These are phyloP conservation scores for Phaeosphaeria sp. DNA, from an alignment of 2,329 filamentous ascomycete genomes.

Conservation along the genomic window DNA sequence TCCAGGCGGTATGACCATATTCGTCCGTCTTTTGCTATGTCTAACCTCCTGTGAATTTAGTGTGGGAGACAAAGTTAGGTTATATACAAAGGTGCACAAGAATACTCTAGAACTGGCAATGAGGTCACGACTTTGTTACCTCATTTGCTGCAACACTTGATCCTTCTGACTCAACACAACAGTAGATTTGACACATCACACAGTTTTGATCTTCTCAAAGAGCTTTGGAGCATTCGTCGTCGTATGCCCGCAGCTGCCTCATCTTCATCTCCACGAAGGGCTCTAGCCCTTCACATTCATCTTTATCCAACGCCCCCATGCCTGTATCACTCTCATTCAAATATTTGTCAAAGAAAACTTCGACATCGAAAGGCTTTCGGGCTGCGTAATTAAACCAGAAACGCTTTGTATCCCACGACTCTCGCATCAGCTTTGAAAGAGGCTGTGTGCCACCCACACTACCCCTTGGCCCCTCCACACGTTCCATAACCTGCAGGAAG, in stretches of 20 bases:
- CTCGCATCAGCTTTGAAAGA: conserved; percentile 41
- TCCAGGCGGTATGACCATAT: no score
- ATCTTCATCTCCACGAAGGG: conserved; percentile 15
- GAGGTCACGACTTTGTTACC: no score
- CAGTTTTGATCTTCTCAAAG: neutral
- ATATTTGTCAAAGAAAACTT: conserved; percentile 39
- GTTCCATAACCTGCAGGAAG: conserved; percentile 45
- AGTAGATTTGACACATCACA: neutral
- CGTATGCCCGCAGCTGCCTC: conserved; percentile 18
- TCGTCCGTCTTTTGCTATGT: no score
- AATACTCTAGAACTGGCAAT: no score
- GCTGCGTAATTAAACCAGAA: conserved; percentile 50
- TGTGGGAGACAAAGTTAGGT: no score
- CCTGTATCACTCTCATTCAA: conserved; percentile 11
- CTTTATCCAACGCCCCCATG: conserved; percentile 12
- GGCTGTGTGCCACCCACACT: conserved; percentile 4
- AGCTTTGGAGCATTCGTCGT: conserved; percentile 10
- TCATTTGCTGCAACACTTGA: neutral
- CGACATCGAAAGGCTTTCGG: conserved; percentile 46
- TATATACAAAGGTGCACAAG: no score
- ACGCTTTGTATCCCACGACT: conserved; percentile 43
- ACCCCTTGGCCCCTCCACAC: conserved; percentile 21
- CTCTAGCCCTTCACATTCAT: conserved; percentile 6
- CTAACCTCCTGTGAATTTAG: no score
- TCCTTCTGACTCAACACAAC: neutral